Evolutionary conservation across 768 basidiomycete species (phyloP).

Genomic region (Pluteus cervinus): DNA sequence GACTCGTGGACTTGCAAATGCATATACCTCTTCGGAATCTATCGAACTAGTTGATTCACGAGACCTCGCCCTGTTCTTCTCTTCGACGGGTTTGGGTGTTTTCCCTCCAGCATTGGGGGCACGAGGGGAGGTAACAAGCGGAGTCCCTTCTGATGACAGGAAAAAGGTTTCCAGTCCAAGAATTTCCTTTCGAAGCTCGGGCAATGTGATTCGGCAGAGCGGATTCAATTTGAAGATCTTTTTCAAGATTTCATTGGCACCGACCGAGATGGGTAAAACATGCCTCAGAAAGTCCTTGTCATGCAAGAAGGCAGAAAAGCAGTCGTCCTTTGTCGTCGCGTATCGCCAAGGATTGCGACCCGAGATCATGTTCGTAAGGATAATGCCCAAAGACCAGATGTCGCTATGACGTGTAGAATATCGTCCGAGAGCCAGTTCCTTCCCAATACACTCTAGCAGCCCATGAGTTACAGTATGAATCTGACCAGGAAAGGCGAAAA

Average conservation of each 20-base stretch:
- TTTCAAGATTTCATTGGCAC: conserved; percentile 61
- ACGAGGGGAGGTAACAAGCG: conserved; percentile 5
- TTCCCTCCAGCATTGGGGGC: too few relatives aligned
- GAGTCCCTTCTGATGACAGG: conserved; percentile 43
- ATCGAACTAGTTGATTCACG: conserved; percentile 13
- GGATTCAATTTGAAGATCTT: conserved; percentile 70
- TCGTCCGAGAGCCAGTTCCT: conserved; percentile 33
- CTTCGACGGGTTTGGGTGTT: too few relatives aligned
- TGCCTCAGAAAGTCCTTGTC: conserved; percentile 58
- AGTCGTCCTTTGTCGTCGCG: conserved; percentile 60
- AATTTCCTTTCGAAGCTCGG: conserved; percentile 53
- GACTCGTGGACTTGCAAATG: conserved; percentile 11
- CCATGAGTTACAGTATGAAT: neutral
- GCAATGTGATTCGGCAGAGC: conserved; percentile 51
- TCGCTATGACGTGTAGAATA: conserved; percentile 63
- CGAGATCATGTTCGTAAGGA: conserved; percentile 78
- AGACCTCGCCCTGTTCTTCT: too few relatives aligned
- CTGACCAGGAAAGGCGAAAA: conserved; percentile 12
- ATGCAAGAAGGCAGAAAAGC: conserved; percentile 57
- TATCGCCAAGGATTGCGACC: conserved; percentile 75
- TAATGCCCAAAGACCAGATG: conserved; percentile 72
- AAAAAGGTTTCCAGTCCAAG: conserved; percentile 55
- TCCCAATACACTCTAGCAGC: conserved; percentile 43
- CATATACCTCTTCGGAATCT: conserved; percentile 30
- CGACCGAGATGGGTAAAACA: conserved; percentile 68